A percentile compares a stretch with the other conserved stretches of the same genome.
Conservation (phyloP, 345 rosid species). For the Eucalyptus victrix region DNA sequence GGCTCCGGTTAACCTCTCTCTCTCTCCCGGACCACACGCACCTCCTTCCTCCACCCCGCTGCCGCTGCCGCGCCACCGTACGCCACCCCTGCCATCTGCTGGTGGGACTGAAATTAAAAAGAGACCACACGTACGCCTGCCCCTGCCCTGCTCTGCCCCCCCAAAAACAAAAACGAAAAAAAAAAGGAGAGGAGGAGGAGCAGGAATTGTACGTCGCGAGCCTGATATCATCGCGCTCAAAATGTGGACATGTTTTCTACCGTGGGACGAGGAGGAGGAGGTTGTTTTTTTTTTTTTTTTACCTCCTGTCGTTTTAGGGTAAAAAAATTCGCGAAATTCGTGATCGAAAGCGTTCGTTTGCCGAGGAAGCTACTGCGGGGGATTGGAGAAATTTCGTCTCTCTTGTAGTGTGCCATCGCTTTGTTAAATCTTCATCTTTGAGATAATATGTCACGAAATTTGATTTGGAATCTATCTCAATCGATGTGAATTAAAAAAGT, state of each 20-base stretch:
- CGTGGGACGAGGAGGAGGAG: background rate
- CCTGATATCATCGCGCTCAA: background rate
- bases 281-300: too few species aligned
- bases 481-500: background rate
- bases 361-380: background rate
- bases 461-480: background rate
- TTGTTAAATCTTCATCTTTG: background rate
- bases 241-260: background rate
- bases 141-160: background rate
- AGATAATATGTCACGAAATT: background rate
- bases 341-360: background rate
- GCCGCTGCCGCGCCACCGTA: background rate
- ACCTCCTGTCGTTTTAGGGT: too few species aligned
- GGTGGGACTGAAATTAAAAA: background rate
- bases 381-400: background rate
- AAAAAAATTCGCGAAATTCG: background rate
- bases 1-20: slow-evolving; percentile 2
- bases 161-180: too few species aligned
- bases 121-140: background rate
- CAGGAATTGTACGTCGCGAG: background rate
- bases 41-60: background rate
- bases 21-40: background rate
- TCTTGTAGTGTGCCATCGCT: background rate
- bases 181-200: background rate
- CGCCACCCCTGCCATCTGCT: background rate